Evolutionary conservation across 345 rosid species (phyloP).

Genomic region (Ceriops zippeliana): DNA sequence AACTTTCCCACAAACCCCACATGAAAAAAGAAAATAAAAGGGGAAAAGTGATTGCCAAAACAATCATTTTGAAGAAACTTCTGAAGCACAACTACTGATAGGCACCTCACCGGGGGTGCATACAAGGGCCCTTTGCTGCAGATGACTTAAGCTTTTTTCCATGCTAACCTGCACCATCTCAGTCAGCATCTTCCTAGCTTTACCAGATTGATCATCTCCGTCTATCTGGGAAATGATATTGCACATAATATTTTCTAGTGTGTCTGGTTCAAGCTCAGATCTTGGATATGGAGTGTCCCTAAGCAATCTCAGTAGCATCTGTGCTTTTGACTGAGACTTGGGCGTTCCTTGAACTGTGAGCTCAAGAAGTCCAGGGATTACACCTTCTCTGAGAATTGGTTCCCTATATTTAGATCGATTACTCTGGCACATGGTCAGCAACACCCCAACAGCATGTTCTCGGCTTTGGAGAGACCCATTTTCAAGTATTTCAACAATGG

Average conservation of each 20-base stretch:
- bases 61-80: slow-evolving; percentile 48
- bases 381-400: slow-evolving; percentile 93
- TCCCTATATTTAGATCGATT: slow-evolving; percentile 84
- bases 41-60: background rate
- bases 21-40: background rate
- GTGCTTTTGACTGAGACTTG: slow-evolving; percentile 72
- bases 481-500: slow-evolving; percentile 82
- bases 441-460: slow-evolving; percentile 81
- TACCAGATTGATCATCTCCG: slow-evolving; percentile 82
- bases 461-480: slow-evolving; percentile 78
- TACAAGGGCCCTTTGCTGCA: slow-evolving; percentile 88
- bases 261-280: slow-evolving; percentile 75
- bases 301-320: slow-evolving; percentile 60
- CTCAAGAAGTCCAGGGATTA: slow-evolving; percentile 93
- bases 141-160: slow-evolving; percentile 95
- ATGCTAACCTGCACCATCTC: slow-evolving; percentile 99
- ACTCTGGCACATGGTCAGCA: slow-evolving; percentile 73
- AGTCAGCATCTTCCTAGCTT: slow-evolving; percentile 92
- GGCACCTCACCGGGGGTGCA: slow-evolving; percentile 65
- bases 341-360: slow-evolving; percentile 94
- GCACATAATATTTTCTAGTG: slow-evolving; percentile 83
- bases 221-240: slow-evolving; percentile 85
- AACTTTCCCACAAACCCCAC: slow-evolving; percentile 22
- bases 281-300: slow-evolving; percentile 68
- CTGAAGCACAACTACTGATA: slow-evolving; percentile 44